These are phyloP conservation scores for Blastocladiella emersonii DNA, from an alignment of 371 early-diverging fungal species.

Conservation along the genomic window DNA sequence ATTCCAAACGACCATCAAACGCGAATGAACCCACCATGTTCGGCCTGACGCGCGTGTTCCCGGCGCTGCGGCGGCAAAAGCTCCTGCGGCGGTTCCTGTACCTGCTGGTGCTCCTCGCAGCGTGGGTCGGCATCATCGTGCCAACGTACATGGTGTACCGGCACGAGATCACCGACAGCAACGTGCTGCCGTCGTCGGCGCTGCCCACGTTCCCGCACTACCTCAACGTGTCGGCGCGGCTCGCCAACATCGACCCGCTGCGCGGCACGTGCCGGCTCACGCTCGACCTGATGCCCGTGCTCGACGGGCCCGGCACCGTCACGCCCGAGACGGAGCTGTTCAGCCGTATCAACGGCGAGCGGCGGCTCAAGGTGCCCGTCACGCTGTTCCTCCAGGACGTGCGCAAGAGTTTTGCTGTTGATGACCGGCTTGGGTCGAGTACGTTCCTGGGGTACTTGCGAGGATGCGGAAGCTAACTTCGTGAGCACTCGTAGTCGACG, in stretches of 20 bases:
- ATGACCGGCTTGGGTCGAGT: background rate
- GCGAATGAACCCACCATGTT: too few species aligned
- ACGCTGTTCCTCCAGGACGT: background rate
- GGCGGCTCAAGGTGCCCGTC: background rate
- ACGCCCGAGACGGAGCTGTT: background rate
- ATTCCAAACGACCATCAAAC: too few species aligned
- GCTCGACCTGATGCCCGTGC: background rate
- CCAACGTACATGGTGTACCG: background rate
- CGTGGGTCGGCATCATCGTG: background rate
- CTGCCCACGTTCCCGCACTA: background rate
- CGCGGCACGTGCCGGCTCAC: background rate
- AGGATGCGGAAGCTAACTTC: background rate
- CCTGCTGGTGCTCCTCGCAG: background rate
- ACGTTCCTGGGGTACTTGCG: background rate
- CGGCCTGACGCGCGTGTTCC: background rate
- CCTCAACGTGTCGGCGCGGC: background rate
- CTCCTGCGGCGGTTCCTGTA: background rate
- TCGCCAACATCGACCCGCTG: background rate
- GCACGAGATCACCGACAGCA: background rate
- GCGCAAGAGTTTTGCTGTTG: background rate
- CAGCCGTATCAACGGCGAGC: background rate
- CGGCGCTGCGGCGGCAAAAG: background rate
- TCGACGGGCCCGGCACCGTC: background rate
- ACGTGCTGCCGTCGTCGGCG: background rate
- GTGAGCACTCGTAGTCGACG: background rate